Base-by-base conservation (phyloP, 345 rosid genomes). In the Eutrema heterophyllum region DNA sequence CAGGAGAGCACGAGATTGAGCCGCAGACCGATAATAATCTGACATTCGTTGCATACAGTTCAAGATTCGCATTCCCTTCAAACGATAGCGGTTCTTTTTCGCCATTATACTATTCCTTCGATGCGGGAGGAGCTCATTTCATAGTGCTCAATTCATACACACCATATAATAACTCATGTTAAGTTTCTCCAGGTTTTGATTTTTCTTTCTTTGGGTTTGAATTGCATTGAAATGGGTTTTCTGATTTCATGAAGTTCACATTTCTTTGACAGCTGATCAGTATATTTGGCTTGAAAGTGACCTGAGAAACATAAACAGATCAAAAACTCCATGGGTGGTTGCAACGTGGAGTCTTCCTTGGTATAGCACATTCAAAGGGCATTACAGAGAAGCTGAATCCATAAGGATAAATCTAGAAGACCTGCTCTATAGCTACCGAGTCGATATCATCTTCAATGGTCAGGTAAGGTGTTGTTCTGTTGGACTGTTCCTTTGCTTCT, bases 331-430 rank as follows among this genome's bases (percentile, higher is more conserved):
- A 57, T 94, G 98, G 98, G 64, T 89, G 70, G 81, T 89, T 71
- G 97, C 92, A 76, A 76, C 87, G 38, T 91, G 98, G 96, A 89
- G 87, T 44, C 70, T 86, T 68, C 96, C 96, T 43, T 94, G 98
- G 98, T 94, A 94, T 58, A 88, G 88, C 78, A 86, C 96, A 68
- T 94, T 86, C 61, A 82, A 63, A 9, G 83, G 84, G 29, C 96
- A 88, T 79, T 94, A 88, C 78, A 85, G 90, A 81, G 97, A 87
- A 75, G 97, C 88, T 58, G 97, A 91, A 76, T 87, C 96, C 77
- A 91, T 94, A 97, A 86, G 88, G 78, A 71, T 85, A 66, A 85
- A 80, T 46, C 86, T 94, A 86, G 97, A 94, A 74, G 93, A 88
- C 32, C 73, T 91, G 62, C 86, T 94, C 9, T 91, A 83, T 59